These are phyloP conservation scores for Saturnispora gosingensis DNA, from an alignment of 805 yeast species.

Conservation along the genomic window DNA sequence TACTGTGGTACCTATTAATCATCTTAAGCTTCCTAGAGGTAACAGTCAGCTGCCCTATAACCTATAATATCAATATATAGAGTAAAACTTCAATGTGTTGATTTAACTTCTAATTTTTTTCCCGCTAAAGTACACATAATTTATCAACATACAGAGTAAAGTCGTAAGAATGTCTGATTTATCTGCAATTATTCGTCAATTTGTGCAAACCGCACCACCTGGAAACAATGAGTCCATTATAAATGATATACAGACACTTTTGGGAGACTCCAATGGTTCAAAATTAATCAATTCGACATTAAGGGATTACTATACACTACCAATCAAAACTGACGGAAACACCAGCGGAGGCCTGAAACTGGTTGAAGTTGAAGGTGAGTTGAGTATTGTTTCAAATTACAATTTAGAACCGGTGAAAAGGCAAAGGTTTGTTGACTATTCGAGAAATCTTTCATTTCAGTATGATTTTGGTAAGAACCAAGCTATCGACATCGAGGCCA, in stretches of 20 bases:
- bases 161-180: slow-evolving; percentile 14
- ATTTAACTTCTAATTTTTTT: too few species aligned
- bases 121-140: neutral
- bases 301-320: slow-evolving; percentile 18
- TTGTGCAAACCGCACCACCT: slow-evolving; percentile 46
- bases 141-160: neutral
- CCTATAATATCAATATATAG: neutral
- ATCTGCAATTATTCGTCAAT: slow-evolving; percentile 24
- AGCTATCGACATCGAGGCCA: slow-evolving; percentile 45
- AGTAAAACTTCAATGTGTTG: neutral
- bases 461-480: slow-evolving; percentile 44
- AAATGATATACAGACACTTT: slow-evolving; percentile 22
- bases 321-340: neutral
- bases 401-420: slow-evolving; percentile 31
- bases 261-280: slow-evolving; percentile 20
- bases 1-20: neutral
- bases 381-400: slow-evolving; percentile 37
- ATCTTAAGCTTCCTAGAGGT: neutral
- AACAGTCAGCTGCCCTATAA: neutral
- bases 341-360: slow-evolving; percentile 24
- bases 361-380: slow-evolving; percentile 20
- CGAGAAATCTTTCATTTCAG: slow-evolving; percentile 39
- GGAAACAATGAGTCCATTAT: slow-evolving; percentile 36
- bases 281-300: slow-evolving; percentile 20
- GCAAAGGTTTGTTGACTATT: slow-evolving; percentile 48